These are phyloP conservation scores for Umbellularia californica DNA, from an alignment of 164 flowering plant species.

Conservation along the genomic window DNA sequence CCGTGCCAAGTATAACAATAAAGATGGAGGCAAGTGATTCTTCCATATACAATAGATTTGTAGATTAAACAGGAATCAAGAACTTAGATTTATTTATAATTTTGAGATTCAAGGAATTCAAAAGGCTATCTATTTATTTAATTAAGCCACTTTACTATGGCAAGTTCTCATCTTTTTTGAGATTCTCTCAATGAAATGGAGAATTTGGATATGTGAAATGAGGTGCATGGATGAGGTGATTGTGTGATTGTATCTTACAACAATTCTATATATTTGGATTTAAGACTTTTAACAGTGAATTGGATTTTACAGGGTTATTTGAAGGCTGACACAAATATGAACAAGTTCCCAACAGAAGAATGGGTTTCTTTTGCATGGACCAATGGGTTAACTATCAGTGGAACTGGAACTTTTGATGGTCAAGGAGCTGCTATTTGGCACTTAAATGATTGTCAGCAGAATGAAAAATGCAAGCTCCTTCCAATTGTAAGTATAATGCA, in stretches of 20 bases:
- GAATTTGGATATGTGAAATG: background rate
- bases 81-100: too few species aligned
- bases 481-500: slow-evolving; percentile 34
- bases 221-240: background rate
- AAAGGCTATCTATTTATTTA: too few species aligned
- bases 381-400: slow-evolving; percentile 46
- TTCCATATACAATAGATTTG: too few species aligned
- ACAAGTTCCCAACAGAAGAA: slow-evolving; percentile 23
- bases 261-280: too few species aligned
- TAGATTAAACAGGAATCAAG: too few species aligned
- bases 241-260: too few species aligned
- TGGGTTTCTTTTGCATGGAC: slow-evolving; percentile 59
- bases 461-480: slow-evolving; percentile 20
- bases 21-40: slow-evolving; percentile 32
- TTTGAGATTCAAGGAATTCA: too few species aligned
- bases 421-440: slow-evolving; percentile 69
- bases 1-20: slow-evolving; percentile 29
- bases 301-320: slow-evolving; percentile 37
- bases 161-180: background rate
- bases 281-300: too few species aligned
- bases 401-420: slow-evolving; percentile 71
- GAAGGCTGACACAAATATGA: slow-evolving; percentile 45
- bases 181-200: too few species aligned
- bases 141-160: background rate
- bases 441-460: slow-evolving; percentile 21